These are phyloP conservation scores for Solanum ossicruentum DNA, from an alignment of 257 asterid species.

Conservation along the genomic window DNA sequence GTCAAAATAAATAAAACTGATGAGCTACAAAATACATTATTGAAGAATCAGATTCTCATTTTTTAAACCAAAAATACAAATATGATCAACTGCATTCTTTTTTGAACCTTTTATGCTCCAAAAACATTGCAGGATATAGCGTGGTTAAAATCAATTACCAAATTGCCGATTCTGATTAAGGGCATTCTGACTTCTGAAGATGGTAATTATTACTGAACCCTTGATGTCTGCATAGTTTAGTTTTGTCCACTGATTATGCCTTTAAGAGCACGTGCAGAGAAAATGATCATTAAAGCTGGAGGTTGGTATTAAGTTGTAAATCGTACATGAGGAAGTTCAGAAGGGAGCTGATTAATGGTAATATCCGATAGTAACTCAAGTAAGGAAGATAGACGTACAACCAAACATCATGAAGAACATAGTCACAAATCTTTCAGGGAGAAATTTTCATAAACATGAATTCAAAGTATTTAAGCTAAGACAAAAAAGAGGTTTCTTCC, in stretches of 20 bases:
- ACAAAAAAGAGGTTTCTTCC: background rate
- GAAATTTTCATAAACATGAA: background rate
- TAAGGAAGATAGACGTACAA: background rate
- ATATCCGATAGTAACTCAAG: background rate
- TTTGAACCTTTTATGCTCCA: background rate
- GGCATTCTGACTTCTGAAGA: conserved; percentile 59
- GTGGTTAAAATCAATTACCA: conserved; percentile 56
- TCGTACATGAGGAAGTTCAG: background rate
- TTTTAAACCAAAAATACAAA: background rate
- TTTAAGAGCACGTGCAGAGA: background rate
- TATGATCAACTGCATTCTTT: background rate
- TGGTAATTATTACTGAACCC: conserved; percentile 15
- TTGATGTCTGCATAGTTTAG: background rate
- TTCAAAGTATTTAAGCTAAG: background rate
- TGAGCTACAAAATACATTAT: background rate
- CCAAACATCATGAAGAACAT: background rate
- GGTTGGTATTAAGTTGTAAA: background rate
- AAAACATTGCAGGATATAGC: conserved; percentile 38
- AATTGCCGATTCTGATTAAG: conserved; percentile 45
- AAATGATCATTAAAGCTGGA: background rate
- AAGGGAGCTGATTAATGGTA: background rate
- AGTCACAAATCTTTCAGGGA: background rate
- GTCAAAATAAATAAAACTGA: background rate
- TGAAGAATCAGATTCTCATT: background rate
- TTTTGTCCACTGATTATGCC: background rate